Percentiles rank a stretch among this genome's conserved stretches.
Conservation (phyloP, 495 filamentous ascomycete species). For the Penicillium argentinense region DNA sequence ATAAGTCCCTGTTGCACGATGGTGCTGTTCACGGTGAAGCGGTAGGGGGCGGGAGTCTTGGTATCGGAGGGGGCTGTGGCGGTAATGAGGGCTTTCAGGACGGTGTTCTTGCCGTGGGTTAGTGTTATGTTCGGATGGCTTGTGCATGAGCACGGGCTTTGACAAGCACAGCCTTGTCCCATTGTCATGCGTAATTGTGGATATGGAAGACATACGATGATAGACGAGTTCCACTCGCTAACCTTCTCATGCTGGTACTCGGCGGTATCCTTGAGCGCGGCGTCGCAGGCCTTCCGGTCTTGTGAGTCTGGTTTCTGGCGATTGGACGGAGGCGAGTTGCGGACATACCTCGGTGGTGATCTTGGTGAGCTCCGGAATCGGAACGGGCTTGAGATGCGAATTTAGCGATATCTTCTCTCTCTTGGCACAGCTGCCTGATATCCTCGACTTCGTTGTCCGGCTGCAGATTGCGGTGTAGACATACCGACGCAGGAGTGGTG, state of each 20-base stretch:
- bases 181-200: too few relatives aligned
- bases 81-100: constrained; percentile 81
- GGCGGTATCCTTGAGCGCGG: constrained; percentile 65
- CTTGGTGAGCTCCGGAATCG: constrained; percentile 72
- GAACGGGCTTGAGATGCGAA: constrained; percentile 61
- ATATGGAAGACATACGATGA: constrained; percentile 67
- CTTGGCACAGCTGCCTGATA: too few relatives aligned
- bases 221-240: constrained; percentile 80
- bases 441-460: too few relatives aligned
- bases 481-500: constrained; percentile 32
- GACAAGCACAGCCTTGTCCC: too few relatives aligned
- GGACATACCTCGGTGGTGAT: constrained; percentile 76
- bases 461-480: constrained; percentile 16
- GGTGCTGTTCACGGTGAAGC: constrained; percentile 94
- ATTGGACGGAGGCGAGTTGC: background rate
- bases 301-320: background rate
- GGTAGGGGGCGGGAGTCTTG: constrained; percentile 58
- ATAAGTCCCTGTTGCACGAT: constrained; percentile 82
- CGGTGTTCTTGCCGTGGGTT: constrained; percentile 62
- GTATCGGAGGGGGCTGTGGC: constrained; percentile 65
- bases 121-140: constrained; percentile 2
- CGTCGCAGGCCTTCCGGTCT: constrained; percentile 71
- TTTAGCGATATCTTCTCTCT: background rate
- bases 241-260: constrained; percentile 82
- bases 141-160: too few relatives aligned